phyloP scores from a whole-genome alignment of 129 eudicot species.

The Tagetes patula region DNA sequence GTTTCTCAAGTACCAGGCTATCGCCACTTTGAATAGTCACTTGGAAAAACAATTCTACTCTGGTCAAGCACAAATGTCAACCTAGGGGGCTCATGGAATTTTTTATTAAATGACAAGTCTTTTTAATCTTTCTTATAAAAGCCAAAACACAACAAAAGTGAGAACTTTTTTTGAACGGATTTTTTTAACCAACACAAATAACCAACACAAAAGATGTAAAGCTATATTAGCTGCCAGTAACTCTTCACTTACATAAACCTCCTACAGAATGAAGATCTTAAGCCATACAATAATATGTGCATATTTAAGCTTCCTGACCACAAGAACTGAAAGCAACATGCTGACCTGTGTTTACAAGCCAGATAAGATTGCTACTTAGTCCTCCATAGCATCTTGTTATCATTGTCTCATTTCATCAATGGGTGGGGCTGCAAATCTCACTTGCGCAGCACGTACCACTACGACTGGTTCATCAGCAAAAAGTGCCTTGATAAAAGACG shows the following conservation, averaged over 20 bases:
- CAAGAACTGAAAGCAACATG: conserved; percentile 8
- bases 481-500: conserved; percentile 58
- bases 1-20: too few species aligned
- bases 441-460: conserved; percentile 67
- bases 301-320: conserved; percentile 8
- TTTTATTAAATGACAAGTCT: too few species aligned
- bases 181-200: too few species aligned
- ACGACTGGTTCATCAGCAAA: conserved; percentile 94
- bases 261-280: conserved; percentile 4
- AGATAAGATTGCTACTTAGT: conserved; percentile 6
- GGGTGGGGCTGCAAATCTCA: conserved; percentile 88
- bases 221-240: not conserved
- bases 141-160: too few species aligned
- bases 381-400: not conserved
- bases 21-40: too few species aligned
- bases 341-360: conserved; percentile 4
- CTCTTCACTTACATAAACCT: conserved; percentile 18
- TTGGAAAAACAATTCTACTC: too few species aligned
- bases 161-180: too few species aligned
- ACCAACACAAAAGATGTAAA: not conserved
- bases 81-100: too few species aligned
- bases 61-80: too few species aligned
- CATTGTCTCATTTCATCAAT: conserved; percentile 45
- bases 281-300: conserved; percentile 20
- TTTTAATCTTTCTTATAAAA: too few species aligned